Base-by-base conservation (phyloP, 768 basidiomycete species). In the Suillus alpinus region DNA sequence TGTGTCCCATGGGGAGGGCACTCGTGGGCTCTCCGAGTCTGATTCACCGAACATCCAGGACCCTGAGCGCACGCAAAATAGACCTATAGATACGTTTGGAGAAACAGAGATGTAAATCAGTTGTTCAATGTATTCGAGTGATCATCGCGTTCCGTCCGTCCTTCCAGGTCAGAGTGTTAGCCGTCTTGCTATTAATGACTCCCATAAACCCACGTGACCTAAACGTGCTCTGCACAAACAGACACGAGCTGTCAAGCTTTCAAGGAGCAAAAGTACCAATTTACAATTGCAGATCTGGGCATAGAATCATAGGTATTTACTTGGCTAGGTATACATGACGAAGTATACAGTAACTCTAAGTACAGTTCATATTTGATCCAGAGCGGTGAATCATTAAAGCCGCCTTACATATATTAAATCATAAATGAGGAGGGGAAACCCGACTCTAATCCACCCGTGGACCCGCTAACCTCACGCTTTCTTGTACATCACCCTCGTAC, bases 401-500 rank as follows among this genome's bases (percentile, higher is more conserved):
- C 43, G 37, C 31, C 6, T 5, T 9, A n/a, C 31, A 8, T 26
- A 51, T 7, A 13, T 32, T 51, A 20, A 51, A 34, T 12, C n/a
- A 51, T 34, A 51, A 20, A 34, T 16, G 9, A 20, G 12, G 12
- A n/a, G 50, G 32, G 34, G 12, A 6, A 12, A 13, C 34, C 34
- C 13, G 34, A 18, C 9, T 55, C 47, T 63, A 73, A 53, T 73
- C 69, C 56, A 73, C 46, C 56, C 10, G 74, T 32, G 95, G 95
- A 41, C 95, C 96, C 29, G 94, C 93, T 63, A 82, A 70, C 68
- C 88, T 82, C 60, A 97, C 93, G 74, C 88, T 88, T 67, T 84
- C 83, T 36, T 86, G 82, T 7, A 96, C 92, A 66, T 92, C 92
- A 68, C 81, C 84, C 80, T 95, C 91, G 73, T 98, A 98, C 72